phyloP scores from a whole-genome alignment of 768 basidiomycete species.

The Cystobasidium ongulense region DNA sequence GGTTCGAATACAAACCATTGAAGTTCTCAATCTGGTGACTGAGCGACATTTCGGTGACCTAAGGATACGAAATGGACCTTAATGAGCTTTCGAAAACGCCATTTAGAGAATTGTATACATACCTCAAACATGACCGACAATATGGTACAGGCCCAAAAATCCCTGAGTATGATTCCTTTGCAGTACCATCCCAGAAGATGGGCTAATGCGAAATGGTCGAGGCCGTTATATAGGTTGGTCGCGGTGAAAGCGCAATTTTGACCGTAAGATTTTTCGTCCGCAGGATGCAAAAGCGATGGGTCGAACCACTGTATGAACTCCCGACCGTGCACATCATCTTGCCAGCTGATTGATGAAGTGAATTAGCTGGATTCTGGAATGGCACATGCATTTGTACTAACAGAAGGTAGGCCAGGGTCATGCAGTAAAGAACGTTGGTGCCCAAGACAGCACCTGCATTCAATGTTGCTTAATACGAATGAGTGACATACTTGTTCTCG shows the following conservation, averaged over 20 bases:
- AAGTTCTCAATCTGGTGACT: slow-evolving; percentile 22
- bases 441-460: slow-evolving; percentile 67
- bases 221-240: slow-evolving; percentile 57
- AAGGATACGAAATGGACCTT: too few relatives aligned
- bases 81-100: too few relatives aligned
- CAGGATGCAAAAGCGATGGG: slow-evolving; percentile 53
- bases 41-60: slow-evolving; percentile 20
- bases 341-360: slow-evolving; percentile 61
- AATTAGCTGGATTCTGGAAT: slow-evolving; percentile 61
- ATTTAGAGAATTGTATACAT: too few relatives aligned
- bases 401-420: slow-evolving; percentile 71
- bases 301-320: slow-evolving; percentile 25
- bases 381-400: not conserved
- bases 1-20: not conserved
- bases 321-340: slow-evolving; percentile 45
- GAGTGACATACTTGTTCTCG: not conserved
- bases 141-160: slow-evolving; percentile 94
- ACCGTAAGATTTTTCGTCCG: slow-evolving; percentile 78
- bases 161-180: slow-evolving; percentile 77
- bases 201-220: slow-evolving; percentile 79
- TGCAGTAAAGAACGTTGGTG: slow-evolving; percentile 72
- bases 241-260: slow-evolving; percentile 65
- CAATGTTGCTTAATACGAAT: slow-evolving; percentile 51
- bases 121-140: slow-evolving; percentile 36
- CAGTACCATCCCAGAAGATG: slow-evolving; percentile 84